A percentile compares a stretch with the other conserved stretches of the same genome.
Evolutionary conservation across 768 basidiomycete genomes (phyloP).

Genomic region (Clavaria fumosa): DNA sequence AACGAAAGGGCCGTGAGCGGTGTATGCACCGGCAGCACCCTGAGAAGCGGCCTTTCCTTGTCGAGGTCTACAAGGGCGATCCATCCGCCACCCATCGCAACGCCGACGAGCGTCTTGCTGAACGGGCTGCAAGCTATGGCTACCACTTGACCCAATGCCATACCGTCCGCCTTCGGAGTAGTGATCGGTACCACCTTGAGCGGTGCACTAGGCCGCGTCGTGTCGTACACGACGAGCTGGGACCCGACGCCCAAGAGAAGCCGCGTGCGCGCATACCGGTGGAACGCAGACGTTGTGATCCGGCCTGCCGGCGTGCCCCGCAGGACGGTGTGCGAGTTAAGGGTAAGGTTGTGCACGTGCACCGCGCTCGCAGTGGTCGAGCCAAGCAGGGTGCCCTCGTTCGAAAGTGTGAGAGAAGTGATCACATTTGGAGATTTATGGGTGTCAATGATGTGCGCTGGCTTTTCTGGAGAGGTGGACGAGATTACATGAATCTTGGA

Average conservation of each 20-base stretch:
- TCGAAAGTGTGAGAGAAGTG: conserved; percentile 41
- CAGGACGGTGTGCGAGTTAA: conserved; percentile 37
- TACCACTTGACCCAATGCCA: conserved; percentile 31
- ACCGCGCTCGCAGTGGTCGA: conserved; percentile 36
- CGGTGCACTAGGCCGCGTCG: conserved; percentile 39
- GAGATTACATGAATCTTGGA: conserved; percentile 38
- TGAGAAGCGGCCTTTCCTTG: conserved; percentile 37
- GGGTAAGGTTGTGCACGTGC: conserved; percentile 44
- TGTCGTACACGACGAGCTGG: conserved; percentile 48
- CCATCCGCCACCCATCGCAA: conserved; percentile 36
- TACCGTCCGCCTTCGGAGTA: conserved; percentile 15
- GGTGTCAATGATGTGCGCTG: conserved; percentile 31
- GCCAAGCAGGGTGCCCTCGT: conserved; percentile 40
- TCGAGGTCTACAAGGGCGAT: conserved; percentile 55
- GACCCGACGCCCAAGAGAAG: conserved; percentile 39
- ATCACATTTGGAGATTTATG: conserved; percentile 38
- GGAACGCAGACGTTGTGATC: conserved; percentile 42
- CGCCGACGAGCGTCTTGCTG: conserved; percentile 56
- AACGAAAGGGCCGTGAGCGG: conserved; percentile 47
- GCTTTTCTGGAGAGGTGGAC: conserved; percentile 24
- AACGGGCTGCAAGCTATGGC: conserved; percentile 55
- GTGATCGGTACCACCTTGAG: conserved; percentile 34
- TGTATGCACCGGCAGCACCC: conserved; percentile 36
- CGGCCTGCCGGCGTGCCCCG: conserved; percentile 32
- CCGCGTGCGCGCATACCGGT: conserved; percentile 43